Evolutionary conservation across 345 rosid genomes (phyloP).

Genomic region (Hibiscus tridactylites): DNA sequence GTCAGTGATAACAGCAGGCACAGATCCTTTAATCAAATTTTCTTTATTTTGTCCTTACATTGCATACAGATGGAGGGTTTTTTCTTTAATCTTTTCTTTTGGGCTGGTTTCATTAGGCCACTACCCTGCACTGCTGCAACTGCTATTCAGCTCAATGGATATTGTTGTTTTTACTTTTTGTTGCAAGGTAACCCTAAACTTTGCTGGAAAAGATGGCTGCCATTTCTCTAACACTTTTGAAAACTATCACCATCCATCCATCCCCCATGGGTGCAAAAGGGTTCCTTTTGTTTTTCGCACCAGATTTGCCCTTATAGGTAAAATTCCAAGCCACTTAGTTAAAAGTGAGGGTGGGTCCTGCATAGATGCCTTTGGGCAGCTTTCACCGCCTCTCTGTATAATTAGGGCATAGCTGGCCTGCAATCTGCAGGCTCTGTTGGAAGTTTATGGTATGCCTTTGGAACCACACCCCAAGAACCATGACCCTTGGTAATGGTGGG

Average conservation of each 20-base stretch:
- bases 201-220: conserved; percentile 27
- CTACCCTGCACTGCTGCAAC: background rate
- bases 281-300: conserved; percentile 5
- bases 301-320: conserved; percentile 17
- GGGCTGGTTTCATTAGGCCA: conserved; percentile 4
- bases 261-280: conserved; percentile 11
- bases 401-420: conserved; percentile 10
- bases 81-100: background rate
- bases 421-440: background rate
- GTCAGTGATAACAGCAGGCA: conserved; percentile 43
- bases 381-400: conserved; percentile 4
- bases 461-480: background rate
- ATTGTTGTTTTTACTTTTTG: conserved; percentile 11
- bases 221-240: conserved; percentile 23
- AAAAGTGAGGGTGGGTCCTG: conserved; percentile 15
- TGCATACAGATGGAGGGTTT: background rate
- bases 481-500: too few species aligned
- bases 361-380: conserved; percentile 2
- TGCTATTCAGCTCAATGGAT: background rate
- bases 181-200: conserved; percentile 16
- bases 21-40: conserved; percentile 28
- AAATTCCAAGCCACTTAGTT: conserved; percentile 15
- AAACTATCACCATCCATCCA: conserved; percentile 26
- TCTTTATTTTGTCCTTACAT: conserved; percentile 19
- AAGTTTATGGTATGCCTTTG: background rate